Conservation (phyloP, 1,139 yeast species). For the Dujonia santamariae region DNA sequence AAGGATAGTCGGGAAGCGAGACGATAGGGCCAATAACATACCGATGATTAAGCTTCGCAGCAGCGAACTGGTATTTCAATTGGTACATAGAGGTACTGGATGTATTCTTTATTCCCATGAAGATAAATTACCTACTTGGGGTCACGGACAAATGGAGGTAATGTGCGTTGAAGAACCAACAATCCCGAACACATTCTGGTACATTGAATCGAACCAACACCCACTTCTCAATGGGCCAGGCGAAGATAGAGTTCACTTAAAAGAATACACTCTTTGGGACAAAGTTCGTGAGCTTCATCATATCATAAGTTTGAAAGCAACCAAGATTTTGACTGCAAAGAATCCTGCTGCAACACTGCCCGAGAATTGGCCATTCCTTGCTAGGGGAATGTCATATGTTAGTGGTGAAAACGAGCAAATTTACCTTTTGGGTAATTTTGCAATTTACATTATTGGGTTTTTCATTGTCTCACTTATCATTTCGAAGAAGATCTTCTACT, state of each 20-base stretch:
- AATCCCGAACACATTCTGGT: slow-evolving; percentile 58
- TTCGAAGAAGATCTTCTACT: slow-evolving; percentile 18
- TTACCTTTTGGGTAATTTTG: slow-evolving; percentile 36
- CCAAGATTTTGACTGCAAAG: slow-evolving; percentile 21
- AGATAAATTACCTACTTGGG: slow-evolving; percentile 67
- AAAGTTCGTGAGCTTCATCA: slow-evolving; percentile 34
- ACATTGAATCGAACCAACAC: slow-evolving; percentile 59
- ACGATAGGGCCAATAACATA: slow-evolving; percentile 26
- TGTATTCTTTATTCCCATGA: slow-evolving; percentile 66
- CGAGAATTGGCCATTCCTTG: slow-evolving; percentile 36
- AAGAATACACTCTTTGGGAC: slow-evolving; percentile 22
- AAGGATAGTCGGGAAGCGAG: slow-evolving; percentile 26
- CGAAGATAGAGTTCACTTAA: slow-evolving; percentile 23
- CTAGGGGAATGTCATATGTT: slow-evolving; percentile 32
- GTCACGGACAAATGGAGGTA: slow-evolving; percentile 68
- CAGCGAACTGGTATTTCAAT: slow-evolving; percentile 54
- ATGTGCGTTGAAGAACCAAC: slow-evolving; percentile 68
- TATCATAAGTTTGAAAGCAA: slow-evolving; percentile 33
- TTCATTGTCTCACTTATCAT: slow-evolving; percentile 19
- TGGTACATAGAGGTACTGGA: slow-evolving; percentile 55
- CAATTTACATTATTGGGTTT: slow-evolving; percentile 28
- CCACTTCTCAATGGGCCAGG: slow-evolving; percentile 36
- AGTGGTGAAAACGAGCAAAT: slow-evolving; percentile 20
- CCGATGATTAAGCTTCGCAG: slow-evolving; percentile 46
- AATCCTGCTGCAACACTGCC: slow-evolving; percentile 35